Evolutionary conservation across 1,284 basidiomycete genomes (phyloP), one percentile per base, ranked within the genome.

Genomic region (Moesziomyces sp.): DNA sequence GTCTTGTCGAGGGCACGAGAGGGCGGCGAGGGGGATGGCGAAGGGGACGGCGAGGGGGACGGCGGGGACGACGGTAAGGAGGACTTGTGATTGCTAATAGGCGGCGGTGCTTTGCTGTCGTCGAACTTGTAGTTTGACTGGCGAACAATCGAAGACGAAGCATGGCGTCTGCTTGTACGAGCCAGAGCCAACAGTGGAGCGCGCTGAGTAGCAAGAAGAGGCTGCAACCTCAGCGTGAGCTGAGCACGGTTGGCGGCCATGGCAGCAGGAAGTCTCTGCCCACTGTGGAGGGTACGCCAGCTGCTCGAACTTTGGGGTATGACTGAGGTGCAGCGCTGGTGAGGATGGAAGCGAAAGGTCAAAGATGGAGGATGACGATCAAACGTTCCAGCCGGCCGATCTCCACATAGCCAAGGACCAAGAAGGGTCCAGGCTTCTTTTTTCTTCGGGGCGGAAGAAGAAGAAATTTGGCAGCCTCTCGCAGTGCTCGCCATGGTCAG

Each of bases 181-280:
- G 30, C 16, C 11, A 18, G 14, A 45, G 51, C 14, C 24, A 53
- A 10, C 18, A 35, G 47, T 44, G 40, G 33, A 23, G 40, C 52
- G 42, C 52, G 45, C 24, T 30, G 46, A n/a, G 26, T 23, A 28
- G 45, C 30, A 5, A 62, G 47, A 46, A 55, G 33, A 38, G 56
- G 59, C 13, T 55, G 56, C 40, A 69, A 26, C 42, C 66, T 51
- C 4, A 69, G 35, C 14, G 35, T 38, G 13, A 18, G 52, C 56
- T 55, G 24, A 16, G 56, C 52, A 23, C 56, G 66, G 26, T 48
- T 63, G 16, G 56, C 42, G 28, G 66, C 46, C 66, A 69, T 69
- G 28, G 2, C 38, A 10, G 46, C 46, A 46, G 23, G 3, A 26
- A 4, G 13, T 4, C 7, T 24, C 21, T 18, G 16, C 5, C 21